Conservation (phyloP, 2,329 filamentous ascomycete species). For the Lanzia echinophila region DNA sequence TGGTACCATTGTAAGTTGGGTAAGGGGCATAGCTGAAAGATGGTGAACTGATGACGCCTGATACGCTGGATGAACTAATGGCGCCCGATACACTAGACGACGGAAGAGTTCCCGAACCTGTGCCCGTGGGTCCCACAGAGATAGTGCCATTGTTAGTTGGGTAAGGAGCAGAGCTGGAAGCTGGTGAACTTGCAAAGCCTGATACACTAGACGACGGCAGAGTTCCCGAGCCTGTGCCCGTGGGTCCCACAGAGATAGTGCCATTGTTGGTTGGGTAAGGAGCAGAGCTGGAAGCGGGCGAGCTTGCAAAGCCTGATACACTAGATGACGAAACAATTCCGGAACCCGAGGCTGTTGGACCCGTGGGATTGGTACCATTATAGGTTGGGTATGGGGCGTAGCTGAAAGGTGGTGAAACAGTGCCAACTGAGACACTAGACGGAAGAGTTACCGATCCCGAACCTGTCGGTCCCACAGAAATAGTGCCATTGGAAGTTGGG, state of each 20-base stretch:
- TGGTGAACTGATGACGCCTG: constrained; percentile 6
- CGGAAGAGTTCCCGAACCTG: background rate
- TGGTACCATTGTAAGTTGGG: constrained; percentile 2
- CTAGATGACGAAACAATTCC: background rate
- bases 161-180: constrained; percentile 8
- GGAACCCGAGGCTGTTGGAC: background rate
- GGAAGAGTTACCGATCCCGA: background rate
- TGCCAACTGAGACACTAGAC: constrained; percentile 4
- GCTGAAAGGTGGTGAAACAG: background rate
- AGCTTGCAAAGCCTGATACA: background rate
- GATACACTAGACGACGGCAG: background rate
- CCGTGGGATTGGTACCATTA: background rate
- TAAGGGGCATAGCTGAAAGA: constrained; percentile 4
- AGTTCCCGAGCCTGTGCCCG: background rate
- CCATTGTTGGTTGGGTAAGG: no score
- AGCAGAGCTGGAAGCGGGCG: background rate
- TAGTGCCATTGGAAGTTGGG: constrained; percentile 10
- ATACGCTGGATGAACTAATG: constrained; percentile 4
- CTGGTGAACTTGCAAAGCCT: background rate
- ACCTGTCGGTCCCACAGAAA: constrained; percentile 5
- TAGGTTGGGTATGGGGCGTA: no score
- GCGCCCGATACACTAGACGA: background rate
- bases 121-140: constrained; percentile 5
- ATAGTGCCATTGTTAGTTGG: constrained; percentile 9
- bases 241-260: background rate